These are phyloP conservation scores for Aspergillus indologenus DNA, from an alignment of 495 filamentous ascomycete species.

Conservation along the genomic window DNA sequence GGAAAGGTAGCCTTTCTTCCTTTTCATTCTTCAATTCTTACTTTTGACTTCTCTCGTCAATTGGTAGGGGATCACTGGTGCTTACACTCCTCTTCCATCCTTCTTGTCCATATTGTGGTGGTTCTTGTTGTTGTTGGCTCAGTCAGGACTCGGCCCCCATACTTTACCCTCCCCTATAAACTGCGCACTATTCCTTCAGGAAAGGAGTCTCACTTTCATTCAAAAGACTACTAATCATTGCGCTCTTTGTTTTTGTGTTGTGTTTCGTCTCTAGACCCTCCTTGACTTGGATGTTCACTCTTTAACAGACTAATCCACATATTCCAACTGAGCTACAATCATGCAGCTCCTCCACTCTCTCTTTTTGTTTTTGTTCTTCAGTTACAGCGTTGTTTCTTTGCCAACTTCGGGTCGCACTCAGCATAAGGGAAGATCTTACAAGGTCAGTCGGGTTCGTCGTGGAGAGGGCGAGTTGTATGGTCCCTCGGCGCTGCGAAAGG, in stretches of 20 bases:
- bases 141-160: conserved; percentile 7
- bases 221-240: conserved; percentile 2
- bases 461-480: conserved; percentile 52
- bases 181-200: conserved; percentile 1
- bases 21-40: not conserved
- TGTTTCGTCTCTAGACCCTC: not conserved
- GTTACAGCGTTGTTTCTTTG: conserved; percentile 39
- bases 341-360: conserved; percentile 35
- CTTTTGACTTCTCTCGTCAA: not conserved
- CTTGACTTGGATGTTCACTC: not conserved
- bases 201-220: not conserved
- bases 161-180: conserved; percentile 3
- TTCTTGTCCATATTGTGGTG: not conserved
- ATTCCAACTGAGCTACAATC: conserved; percentile 1
- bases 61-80: not conserved
- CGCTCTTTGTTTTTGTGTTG: conserved; percentile 2
- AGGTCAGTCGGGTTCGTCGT: conserved; percentile 56
- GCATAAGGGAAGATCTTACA: conserved; percentile 49
- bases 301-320: not conserved
- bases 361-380: conserved; percentile 29
- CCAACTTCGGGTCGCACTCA: conserved; percentile 26
- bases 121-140: not conserved
- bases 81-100: not conserved
- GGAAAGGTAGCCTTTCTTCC: not conserved
- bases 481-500: conserved; percentile 55